Evolutionary conservation across 1,284 basidiomycete species (phyloP), one percentile per base, ranked within the genome.

Genomic region (Apiotrichum laibachii): DNA sequence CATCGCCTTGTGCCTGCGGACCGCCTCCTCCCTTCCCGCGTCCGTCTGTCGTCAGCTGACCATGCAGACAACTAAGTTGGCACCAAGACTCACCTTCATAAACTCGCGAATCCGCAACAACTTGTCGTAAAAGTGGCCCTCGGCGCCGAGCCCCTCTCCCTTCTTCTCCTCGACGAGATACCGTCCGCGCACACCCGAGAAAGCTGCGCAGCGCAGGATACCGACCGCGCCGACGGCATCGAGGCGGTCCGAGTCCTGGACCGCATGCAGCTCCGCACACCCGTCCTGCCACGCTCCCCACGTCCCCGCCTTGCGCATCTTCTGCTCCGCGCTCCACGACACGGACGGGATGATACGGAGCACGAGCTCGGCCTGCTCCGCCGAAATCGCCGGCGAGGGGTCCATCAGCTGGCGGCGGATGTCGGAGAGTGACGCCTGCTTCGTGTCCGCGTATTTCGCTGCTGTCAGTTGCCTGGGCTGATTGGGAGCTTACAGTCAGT

Each of bases 171-270:
- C 54, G 15, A 67, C 16, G 33, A 68, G 57, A 16, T 50, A 49
- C 12, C 64, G 53, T 43, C 61, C 62, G 31, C 56, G 58, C 0
- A 81, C 82, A 12, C 86, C 83, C 59, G 85, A 89, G 71, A 86
- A 96, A 1, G 92, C 92, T 2, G 90, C 85, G 69, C 89, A 93
- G 1, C 93, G 84, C 81, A 96, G 79, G 61, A 96, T 85, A 4
- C 91, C 92, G 62, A 95, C 88, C 7, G 88, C 89, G 2, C 93
- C 93, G 50, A 97, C 92, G 1, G 91, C 90, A 73, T 97, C 93
- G 16, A 97, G 77, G 46, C 92, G 82, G 72, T 96, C 93, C 0
- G 92, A 92, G 73, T 97, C 93, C 74, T 94, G 92, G 0, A 95
- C 91, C 61, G 89, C 93, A 72, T 90, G 88, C 48, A 96, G 81